These are phyloP conservation scores for Acmispon strigosus DNA, from an alignment of 306 rosid species.

Conservation along the genomic window DNA sequence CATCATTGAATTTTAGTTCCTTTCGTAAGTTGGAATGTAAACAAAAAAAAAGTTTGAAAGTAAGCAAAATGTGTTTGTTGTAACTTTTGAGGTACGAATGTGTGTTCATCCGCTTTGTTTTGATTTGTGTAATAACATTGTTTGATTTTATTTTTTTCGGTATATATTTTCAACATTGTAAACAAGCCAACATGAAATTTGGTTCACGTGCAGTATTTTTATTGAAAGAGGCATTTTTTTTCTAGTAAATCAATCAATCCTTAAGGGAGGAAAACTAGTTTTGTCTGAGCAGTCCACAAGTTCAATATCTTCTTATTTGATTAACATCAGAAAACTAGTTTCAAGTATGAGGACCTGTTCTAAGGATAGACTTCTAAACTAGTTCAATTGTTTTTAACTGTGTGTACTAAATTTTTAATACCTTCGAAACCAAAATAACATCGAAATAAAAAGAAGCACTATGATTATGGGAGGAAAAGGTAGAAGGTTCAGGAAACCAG, in stretches of 20 bases:
- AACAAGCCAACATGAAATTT: no score
- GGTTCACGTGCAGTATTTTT: no score
- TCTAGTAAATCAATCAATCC: no score
- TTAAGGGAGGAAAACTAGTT: no score
- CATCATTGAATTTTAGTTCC: slow-evolving; percentile 33
- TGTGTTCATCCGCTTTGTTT: neutral
- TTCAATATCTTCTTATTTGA: no score
- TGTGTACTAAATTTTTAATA: no score
- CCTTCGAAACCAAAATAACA: neutral
- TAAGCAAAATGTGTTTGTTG: slow-evolving; percentile 10
- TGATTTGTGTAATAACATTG: slow-evolving; percentile 11
- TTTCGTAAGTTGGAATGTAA: neutral
- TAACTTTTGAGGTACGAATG: neutral
- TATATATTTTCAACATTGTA: neutral
- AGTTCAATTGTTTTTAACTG: no score
- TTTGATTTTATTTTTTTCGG: neutral
- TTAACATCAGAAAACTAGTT: neutral
- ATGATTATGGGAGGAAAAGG: neutral
- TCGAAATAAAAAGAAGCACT: neutral
- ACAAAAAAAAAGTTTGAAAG: neutral
- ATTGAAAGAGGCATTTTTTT: no score
- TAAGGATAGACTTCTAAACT: no score
- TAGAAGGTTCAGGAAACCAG: slow-evolving; percentile 6
- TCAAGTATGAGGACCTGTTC: neutral
- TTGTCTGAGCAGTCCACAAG: no score